phyloP scores from a whole-genome alignment of 306 rosid genomes.

The Quillaja saponaria region DNA sequence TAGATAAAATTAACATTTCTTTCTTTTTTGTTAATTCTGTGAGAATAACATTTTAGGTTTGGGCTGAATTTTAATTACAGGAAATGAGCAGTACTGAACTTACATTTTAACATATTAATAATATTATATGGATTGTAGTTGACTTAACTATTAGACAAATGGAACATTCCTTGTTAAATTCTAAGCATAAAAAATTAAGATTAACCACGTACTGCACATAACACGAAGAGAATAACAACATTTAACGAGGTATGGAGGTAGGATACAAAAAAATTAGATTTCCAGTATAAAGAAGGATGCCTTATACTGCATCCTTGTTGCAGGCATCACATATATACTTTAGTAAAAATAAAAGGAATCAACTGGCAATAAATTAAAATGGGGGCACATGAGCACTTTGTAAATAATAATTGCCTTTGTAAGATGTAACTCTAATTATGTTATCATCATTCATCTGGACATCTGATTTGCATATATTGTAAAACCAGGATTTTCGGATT shows the following conservation, averaged over 20 bases:
- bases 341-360: not conserved
- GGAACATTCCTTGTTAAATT: conserved; percentile 3
- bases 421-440: too few relatives aligned
- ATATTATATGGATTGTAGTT: too few relatives aligned
- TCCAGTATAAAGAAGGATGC: conserved; percentile 9
- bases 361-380: too few relatives aligned
- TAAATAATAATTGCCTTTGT: conserved; percentile 1
- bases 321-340: conserved; percentile 6
- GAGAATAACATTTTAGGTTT: too few relatives aligned
- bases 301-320: not conserved
- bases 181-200: too few relatives aligned
- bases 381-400: not conserved
- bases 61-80: too few relatives aligned
- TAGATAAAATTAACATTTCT: too few relatives aligned
- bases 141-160: not conserved
- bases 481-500: conserved; percentile 9
- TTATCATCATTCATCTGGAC: too few relatives aligned
- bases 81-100: not conserved
- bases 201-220: conserved; percentile 3
- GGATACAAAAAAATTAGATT: not conserved
- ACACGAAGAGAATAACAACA: not conserved
- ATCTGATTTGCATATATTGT: conserved; percentile 6
- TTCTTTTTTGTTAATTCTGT: too few relatives aligned
- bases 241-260: not conserved
- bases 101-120: too few relatives aligned